Conservation (phyloP, 805 yeast genomes). For the Yarrowia hollandica region DNA sequence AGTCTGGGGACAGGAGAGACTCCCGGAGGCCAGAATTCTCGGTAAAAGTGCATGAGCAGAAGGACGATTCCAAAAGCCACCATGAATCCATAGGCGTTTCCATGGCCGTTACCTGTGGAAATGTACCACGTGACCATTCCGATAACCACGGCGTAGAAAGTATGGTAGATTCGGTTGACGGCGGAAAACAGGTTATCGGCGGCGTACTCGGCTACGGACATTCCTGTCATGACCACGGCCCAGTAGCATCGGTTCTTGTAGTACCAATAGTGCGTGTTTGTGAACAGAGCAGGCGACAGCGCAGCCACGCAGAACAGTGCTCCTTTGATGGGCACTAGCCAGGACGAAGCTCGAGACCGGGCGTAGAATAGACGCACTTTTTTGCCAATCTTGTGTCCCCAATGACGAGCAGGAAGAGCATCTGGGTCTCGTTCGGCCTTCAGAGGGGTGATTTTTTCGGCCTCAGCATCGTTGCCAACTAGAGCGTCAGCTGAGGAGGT, state of each 20-base stretch:
- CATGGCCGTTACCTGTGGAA: slow-evolving; percentile 40
- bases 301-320: slow-evolving; percentile 35
- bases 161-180: slow-evolving; percentile 36
- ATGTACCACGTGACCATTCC: slow-evolving; percentile 44
- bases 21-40: slow-evolving; percentile 39
- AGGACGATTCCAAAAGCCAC: slow-evolving; percentile 32
- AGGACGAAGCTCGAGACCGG: slow-evolving; percentile 2
- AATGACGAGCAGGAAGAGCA: slow-evolving; percentile 9
- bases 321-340: slow-evolving; percentile 36
- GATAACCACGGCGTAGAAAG: slow-evolving; percentile 39
- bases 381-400: neutral
- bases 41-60: slow-evolving; percentile 31
- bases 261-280: slow-evolving; percentile 36
- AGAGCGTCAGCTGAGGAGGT: slow-evolving; percentile 13
- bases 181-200: slow-evolving; percentile 41
- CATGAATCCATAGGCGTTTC: slow-evolving; percentile 40
- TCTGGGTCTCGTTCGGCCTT: slow-evolving; percentile 21
- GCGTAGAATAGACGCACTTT: neutral
- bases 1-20: slow-evolving; percentile 38
- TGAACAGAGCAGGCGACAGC: slow-evolving; percentile 37
- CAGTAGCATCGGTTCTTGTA: slow-evolving; percentile 38
- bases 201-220: slow-evolving; percentile 39
- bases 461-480: neutral
- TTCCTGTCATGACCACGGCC: slow-evolving; percentile 40
- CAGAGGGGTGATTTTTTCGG: slow-evolving; percentile 16